Evolutionary conservation across 768 basidiomycete species (phyloP).

Genomic region (Hericium coralloides): DNA sequence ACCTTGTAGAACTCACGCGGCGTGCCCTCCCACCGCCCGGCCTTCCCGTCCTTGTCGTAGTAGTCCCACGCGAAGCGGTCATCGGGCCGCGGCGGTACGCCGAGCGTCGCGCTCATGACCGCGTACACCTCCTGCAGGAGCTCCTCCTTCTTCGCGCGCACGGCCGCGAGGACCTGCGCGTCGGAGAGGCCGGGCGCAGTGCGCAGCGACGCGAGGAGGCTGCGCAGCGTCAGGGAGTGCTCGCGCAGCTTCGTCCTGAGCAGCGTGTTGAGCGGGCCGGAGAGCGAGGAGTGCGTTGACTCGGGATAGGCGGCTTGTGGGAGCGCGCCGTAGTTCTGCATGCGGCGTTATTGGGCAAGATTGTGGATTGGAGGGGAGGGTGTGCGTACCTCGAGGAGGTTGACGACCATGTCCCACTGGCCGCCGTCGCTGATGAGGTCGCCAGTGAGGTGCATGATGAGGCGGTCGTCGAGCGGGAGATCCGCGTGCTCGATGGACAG

Average conservation of each 20-base stretch:
- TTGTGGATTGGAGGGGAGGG: not conserved
- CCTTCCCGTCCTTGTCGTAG: conserved; percentile 71
- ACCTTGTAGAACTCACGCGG: conserved; percentile 69
- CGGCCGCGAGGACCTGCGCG: conserved; percentile 38
- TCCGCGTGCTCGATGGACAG: conserved; percentile 75
- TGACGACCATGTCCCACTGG: conserved; percentile 89
- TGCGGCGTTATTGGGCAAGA: not conserved
- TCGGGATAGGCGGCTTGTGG: conserved; percentile 82
- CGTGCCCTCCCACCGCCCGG: conserved; percentile 68
- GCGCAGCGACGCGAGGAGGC: conserved; percentile 45
- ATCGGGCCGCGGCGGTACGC: conserved; percentile 71
- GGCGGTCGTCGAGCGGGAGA: conserved; percentile 71
- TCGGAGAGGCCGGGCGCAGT: conserved; percentile 34
- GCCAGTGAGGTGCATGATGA: conserved; percentile 65
- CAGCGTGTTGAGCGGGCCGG: conserved; percentile 63
- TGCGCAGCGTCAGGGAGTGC: conserved; percentile 75
- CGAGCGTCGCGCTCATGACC: conserved; percentile 78
- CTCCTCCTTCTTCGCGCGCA: conserved; percentile 78
- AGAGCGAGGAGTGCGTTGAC: conserved; percentile 71
- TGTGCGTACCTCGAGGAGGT: conserved; percentile 45
- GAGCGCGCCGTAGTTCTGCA: conserved; percentile 73
- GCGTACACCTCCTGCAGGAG: conserved; percentile 79
- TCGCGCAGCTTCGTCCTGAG: conserved; percentile 90
- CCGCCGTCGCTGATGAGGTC: conserved; percentile 88
- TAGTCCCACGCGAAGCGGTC: conserved; percentile 83